Base-by-base conservation (phyloP, 768 basidiomycete genomes). In the Lyophyllum atratum region DNA sequence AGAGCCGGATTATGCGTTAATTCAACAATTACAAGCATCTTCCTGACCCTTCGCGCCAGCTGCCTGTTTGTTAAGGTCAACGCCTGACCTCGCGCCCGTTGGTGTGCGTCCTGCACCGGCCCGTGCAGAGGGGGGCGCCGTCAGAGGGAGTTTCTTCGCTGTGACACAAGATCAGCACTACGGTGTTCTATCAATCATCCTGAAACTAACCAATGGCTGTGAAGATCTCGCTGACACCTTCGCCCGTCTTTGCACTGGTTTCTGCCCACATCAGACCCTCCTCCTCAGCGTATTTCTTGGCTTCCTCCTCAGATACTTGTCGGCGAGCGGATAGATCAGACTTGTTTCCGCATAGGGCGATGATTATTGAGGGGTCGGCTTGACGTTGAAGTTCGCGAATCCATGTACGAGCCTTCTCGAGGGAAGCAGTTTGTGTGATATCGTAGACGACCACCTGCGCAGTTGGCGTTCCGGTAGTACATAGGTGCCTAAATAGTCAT, bases 291-390 rank as follows among this genome's bases (percentile, higher is more conserved):
- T 92, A 95, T 74, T 93, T 92, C 80, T 92, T 85, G 4, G 93
- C 93, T 68, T 95, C 93, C 63, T 93, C 93, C 64, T 90, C 81
- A 19, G 90, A 78, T 3, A 93, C 91, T 71, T 94, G 92, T 64
- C 93, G 85, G 59, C 91, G 87, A 9, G 88, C 89, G 39, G 85
- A 80, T 24, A 98, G 78, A 74, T 98, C 96, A 26, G 86, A 75
- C 76, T 98, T 98, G 82, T 98, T 98, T 47, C 96, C 96, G 57
- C 94, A 96, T 33, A 98, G 86, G 39, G 93, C 91, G 70, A 98
- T 96, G 65, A 96, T 85, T 79, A 97, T 98, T 43, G 89, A 92
- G 7, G 96, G 95, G 70, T 98, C 96, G 55, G 95, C 96, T 76
- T 98, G 95, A 53, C 95, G 93, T 69, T 97, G 95, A 2, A 98